Percentiles rank a stretch among this genome's conserved stretches.
Evolutionary conservation across 2,329 filamentous ascomycete species (phyloP).

Genomic region (Sporothrix globosa): DNA sequence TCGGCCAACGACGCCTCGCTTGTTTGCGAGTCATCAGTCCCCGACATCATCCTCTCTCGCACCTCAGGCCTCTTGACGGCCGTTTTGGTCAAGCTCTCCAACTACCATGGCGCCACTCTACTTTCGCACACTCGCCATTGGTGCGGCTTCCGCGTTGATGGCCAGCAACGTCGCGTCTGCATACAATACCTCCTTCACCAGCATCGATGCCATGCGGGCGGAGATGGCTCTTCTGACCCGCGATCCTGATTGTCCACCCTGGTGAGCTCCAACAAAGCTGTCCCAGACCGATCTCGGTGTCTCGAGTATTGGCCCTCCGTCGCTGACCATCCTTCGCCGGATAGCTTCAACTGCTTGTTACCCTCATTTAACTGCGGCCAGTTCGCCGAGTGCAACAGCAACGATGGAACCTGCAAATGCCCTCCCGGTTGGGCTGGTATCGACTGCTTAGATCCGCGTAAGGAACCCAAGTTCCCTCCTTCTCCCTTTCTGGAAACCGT

Average conservation of each 20-base stretch:
- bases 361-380: slow-evolving; percentile 90
- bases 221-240: slow-evolving; percentile 73
- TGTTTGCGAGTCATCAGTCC: neutral
- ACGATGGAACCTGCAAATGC: slow-evolving; percentile 90
- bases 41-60: neutral
- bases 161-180: slow-evolving; percentile 43
- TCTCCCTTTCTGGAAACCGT: neutral
- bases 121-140: slow-evolving; percentile 47
- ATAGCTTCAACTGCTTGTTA: slow-evolving; percentile 95
- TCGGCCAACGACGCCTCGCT: slow-evolving; percentile 1
- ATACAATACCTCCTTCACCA: slow-evolving; percentile 56
- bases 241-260: slow-evolving; percentile 78
- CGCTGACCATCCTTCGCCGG: slow-evolving; percentile 21
- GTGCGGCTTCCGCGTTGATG: slow-evolving; percentile 48
- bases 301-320: neutral
- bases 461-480: slow-evolving; percentile 38
- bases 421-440: slow-evolving; percentile 91
- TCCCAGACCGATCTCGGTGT: neutral
- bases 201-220: slow-evolving; percentile 62
- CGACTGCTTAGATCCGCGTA: slow-evolving; percentile 83
- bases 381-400: slow-evolving; percentile 84
- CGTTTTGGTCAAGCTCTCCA: neutral
- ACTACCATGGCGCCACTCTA: slow-evolving; percentile 38
- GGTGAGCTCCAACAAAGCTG: slow-evolving; percentile 48
- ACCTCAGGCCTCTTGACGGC: neutral